Evolutionary conservation across 148 eudicot species (phyloP).

Genomic region (Camellia sinensis): DNA sequence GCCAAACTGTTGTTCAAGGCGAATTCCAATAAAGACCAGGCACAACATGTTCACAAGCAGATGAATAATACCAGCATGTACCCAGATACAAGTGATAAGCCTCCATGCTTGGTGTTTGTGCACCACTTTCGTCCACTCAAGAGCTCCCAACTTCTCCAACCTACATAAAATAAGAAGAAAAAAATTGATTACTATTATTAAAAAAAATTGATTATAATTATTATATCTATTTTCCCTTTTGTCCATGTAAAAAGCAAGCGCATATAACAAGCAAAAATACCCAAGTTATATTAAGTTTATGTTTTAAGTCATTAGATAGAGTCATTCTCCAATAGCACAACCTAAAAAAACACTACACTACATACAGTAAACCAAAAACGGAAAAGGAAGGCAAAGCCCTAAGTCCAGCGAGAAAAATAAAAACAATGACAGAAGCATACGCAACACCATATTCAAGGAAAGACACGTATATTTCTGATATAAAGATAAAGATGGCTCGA

Average conservation of each 20-base stretch:
- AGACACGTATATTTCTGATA: background rate
- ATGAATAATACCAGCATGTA: conserved; percentile 66
- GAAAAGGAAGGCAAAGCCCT: background rate
- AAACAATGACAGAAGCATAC: background rate
- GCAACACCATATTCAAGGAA: background rate
- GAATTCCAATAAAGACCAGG: conserved; percentile 57
- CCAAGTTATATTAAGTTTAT: background rate
- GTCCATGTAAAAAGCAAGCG: background rate
- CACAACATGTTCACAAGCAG: conserved; percentile 53
- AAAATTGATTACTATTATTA: background rate
- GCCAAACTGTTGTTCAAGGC: conserved; percentile 70
- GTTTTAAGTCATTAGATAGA: background rate
- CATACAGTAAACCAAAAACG: background rate
- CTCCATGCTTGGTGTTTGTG: conserved; percentile 65
- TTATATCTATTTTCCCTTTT: background rate
- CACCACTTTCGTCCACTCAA: conserved; percentile 41
- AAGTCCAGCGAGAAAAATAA: background rate
- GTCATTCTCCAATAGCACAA: background rate
- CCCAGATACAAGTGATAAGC: conserved; percentile 61
- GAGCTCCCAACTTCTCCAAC: conserved; percentile 58
- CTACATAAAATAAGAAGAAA: conserved; percentile 24
- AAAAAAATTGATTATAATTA: background rate
- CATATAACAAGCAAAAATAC: background rate
- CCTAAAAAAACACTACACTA: no score
- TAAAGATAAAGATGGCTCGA: background rate